These are phyloP conservation scores for Fusarium staphyleae DNA, from an alignment of 2,329 filamentous ascomycete genomes.

Conservation along the genomic window DNA sequence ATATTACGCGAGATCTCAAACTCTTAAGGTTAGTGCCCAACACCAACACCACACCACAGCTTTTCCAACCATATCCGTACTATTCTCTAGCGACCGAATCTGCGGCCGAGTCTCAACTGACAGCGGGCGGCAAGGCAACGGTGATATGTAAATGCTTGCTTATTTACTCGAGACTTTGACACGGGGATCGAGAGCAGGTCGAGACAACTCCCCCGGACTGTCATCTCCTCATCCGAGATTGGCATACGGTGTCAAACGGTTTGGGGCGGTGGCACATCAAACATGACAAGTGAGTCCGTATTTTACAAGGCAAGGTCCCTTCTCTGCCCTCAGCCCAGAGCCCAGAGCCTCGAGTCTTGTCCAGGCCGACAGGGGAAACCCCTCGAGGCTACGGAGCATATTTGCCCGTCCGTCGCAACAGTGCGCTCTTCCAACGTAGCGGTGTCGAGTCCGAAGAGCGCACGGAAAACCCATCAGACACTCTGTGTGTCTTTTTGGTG, in stretches of 20 bases:
- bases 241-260: constrained; percentile 4
- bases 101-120: constrained; percentile 9
- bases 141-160: background rate
- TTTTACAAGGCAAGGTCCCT: background rate
- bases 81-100: constrained; percentile 4
- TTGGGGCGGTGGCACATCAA: too few species aligned
- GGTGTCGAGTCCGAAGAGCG: constrained; percentile 26
- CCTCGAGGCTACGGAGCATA: constrained; percentile 19
- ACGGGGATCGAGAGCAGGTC: constrained; percentile 10
- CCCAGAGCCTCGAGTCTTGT: background rate
- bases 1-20: too few species aligned
- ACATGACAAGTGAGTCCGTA: constrained; percentile 6
- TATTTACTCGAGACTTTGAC: constrained; percentile 16
- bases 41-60: constrained; percentile 4
- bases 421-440: constrained; percentile 32
- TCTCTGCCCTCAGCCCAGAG: background rate
- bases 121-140: constrained; percentile 24
- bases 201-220: constrained; percentile 18
- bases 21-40: too few species aligned
- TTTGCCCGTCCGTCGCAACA: constrained; percentile 11
- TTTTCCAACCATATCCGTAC: background rate
- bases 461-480: background rate
- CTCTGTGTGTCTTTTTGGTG: constrained; percentile 12
- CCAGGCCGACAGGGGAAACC: constrained; percentile 7
- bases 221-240: constrained; percentile 27